Conservation (phyloP, 768 basidiomycete genomes). For the Lactarius indigo region DNA sequence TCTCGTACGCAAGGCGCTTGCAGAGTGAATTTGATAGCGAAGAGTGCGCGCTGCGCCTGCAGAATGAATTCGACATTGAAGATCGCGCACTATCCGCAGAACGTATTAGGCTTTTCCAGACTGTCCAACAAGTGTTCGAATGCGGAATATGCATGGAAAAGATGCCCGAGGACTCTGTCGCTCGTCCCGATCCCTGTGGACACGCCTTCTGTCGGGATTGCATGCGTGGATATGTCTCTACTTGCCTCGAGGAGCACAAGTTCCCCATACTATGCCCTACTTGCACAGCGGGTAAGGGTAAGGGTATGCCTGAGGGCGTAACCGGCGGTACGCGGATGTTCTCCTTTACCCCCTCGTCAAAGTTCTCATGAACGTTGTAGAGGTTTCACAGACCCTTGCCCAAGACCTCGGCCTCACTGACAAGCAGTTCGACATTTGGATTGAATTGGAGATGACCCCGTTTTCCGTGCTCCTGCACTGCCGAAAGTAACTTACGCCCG, state of each 20-base stretch:
- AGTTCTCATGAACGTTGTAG: not conserved
- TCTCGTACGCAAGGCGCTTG: constrained; percentile 26
- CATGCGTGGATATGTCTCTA: constrained; percentile 39
- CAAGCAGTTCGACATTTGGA: constrained; percentile 38
- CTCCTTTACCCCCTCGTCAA: not conserved
- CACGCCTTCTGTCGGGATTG: constrained; percentile 58
- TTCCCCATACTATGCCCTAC: constrained; percentile 62
- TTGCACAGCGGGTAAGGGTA: constrained; percentile 37
- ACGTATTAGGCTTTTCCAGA: constrained; percentile 30
- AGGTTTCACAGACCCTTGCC: constrained; percentile 44
- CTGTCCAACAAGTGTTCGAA: constrained; percentile 38
- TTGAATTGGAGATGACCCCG: constrained; percentile 45
- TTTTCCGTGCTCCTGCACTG: constrained; percentile 47
- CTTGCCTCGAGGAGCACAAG: constrained; percentile 49
- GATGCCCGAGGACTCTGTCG: constrained; percentile 40
- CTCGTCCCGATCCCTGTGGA: constrained; percentile 37
- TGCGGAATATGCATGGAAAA: constrained; percentile 59
- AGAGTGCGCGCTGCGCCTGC: no score
- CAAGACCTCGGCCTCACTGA: constrained; percentile 45
- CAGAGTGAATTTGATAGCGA: no score
- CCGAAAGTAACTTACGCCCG: constrained; percentile 39
- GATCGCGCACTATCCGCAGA: constrained; percentile 37
- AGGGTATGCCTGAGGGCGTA: constrained; percentile 19
- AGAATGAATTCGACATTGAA: no score
- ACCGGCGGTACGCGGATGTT: constrained; percentile 34